Conservation (phyloP, 495 filamentous ascomycete species). For the Parathielavia appendiculata region DNA sequence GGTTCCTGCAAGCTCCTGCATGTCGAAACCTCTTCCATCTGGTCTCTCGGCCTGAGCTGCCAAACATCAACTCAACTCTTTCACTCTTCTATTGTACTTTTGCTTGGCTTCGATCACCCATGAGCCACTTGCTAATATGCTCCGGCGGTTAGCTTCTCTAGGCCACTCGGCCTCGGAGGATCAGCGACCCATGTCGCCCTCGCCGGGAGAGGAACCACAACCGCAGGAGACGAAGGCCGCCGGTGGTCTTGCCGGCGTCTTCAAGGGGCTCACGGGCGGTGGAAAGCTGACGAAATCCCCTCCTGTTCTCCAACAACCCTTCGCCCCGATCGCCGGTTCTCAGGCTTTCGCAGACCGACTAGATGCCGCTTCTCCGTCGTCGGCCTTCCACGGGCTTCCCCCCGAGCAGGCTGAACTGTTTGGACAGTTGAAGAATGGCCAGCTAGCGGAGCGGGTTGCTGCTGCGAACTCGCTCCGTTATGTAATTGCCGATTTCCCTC, state of each 20-base stretch:
- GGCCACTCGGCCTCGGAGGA: constrained; percentile 40
- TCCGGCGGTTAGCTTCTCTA: constrained; percentile 42
- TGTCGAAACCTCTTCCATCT: constrained; percentile 16
- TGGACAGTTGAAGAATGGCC: constrained; percentile 42
- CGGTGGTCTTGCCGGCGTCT: constrained; percentile 51
- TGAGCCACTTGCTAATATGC: constrained; percentile 38
- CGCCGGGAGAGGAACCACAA: constrained; percentile 49
- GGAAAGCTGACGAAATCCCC: constrained; percentile 42
- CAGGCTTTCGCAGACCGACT: constrained; percentile 31
- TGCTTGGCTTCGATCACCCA: constrained; percentile 6
- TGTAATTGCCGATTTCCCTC: constrained; percentile 53
- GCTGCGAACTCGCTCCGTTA: constrained; percentile 53
- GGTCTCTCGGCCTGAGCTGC: constrained; percentile 18
- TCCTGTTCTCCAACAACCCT: constrained; percentile 27
- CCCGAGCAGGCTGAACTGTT: constrained; percentile 42
- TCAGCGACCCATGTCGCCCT: constrained; percentile 50
- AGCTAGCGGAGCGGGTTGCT: constrained; percentile 46
- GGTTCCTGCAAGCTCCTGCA: constrained; percentile 27
- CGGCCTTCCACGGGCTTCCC: constrained; percentile 33
- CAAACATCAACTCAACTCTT: constrained; percentile 7
- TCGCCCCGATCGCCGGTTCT: constrained; percentile 20
- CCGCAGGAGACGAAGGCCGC: constrained; percentile 45
- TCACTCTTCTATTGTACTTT: background rate
- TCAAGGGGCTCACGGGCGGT: constrained; percentile 50
- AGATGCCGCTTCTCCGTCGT: constrained; percentile 22